These are phyloP conservation scores for Heteromeles arbutifolia DNA, from an alignment of 306 rosid genomes.

Conservation along the genomic window DNA sequence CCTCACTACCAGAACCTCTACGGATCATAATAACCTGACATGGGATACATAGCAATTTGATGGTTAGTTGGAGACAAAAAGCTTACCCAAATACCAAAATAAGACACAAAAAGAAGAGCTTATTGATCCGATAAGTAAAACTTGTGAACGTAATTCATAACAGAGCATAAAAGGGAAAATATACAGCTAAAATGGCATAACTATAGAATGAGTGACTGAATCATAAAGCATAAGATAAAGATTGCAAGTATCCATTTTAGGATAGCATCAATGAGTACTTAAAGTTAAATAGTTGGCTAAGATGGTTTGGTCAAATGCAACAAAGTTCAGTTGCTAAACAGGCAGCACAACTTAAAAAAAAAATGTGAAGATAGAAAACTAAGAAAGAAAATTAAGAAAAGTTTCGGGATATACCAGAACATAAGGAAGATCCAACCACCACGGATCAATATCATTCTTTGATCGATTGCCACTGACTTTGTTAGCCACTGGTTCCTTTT, in stretches of 20 bases:
- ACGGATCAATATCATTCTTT: conserved; percentile 32
- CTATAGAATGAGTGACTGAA: background rate
- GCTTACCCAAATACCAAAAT: background rate
- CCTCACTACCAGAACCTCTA: conserved; percentile 42
- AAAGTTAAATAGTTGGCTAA: background rate
- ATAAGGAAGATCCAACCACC: conserved; percentile 79
- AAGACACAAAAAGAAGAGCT: background rate
- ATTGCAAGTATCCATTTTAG: background rate
- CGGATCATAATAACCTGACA: conserved; percentile 61
- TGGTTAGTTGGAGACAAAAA: conserved; percentile 16
- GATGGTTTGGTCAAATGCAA: background rate
- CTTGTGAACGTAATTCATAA: background rate
- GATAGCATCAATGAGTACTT: background rate
- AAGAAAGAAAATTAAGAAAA: background rate
- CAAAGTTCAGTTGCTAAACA: background rate
- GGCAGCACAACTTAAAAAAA: background rate
- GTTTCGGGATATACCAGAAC: conserved; percentile 57
- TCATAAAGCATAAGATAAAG: background rate
- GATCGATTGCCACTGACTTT: conserved; percentile 28
- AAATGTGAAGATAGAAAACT: background rate
- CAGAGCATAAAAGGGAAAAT: background rate
- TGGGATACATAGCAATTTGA: conserved; percentile 9
- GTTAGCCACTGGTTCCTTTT: conserved; percentile 14
- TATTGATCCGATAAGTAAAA: background rate
- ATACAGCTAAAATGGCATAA: background rate